Base-by-base conservation (phyloP, 352 stramenopile species). In the Globisporangium lucens region DNA sequence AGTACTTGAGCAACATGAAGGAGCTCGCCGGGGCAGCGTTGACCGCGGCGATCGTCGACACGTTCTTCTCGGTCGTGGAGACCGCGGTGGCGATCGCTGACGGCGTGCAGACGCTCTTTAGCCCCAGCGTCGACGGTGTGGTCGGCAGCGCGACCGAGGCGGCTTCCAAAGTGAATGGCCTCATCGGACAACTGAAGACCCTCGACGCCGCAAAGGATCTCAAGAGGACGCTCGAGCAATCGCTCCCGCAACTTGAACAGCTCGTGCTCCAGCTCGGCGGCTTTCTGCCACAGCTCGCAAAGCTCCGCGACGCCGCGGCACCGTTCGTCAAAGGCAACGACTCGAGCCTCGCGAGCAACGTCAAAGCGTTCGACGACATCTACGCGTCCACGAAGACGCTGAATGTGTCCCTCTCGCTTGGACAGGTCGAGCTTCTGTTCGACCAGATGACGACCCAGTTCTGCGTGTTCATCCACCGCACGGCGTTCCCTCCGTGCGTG, bases 401-500 rank as follows among this genome's bases (percentile, higher is more conserved):
- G 51, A 56, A 56, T 12, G 51, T 56, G 9, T 56, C 51, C 0
- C 7, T 20, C 51, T 56, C 51, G 24, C 51, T 56, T 20, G 51
- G 51, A 7, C 51, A 56, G 51, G 51, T 56, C 24, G 51, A 56
- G 51, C 5, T 30, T 15, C 51, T 56, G 10, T 56, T 56, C 27
- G 51, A 56, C 51, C 22, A n/a, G 22, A 29, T 56, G 22, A 56
- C 51, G 22, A 35, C 51, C 12, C 51, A 56, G 24, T 56, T 56
- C 51, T 56, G 51, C 51, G 51, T 56, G 51, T 30, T 56, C 51
- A 56, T 56, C 10, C 51, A 56, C 10, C 51, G 51, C 51, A 56
- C 51, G 4, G 51, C 51, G 9, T 56, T 56, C 51, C 24, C 51
- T n/a, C 51, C 51, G 22, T 56, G 51, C 51, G 51, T 56, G 22